These are phyloP conservation scores for Aureobasidium melanogenum DNA, from an alignment of 2,329 filamentous ascomycete species.

Conservation along the genomic window DNA sequence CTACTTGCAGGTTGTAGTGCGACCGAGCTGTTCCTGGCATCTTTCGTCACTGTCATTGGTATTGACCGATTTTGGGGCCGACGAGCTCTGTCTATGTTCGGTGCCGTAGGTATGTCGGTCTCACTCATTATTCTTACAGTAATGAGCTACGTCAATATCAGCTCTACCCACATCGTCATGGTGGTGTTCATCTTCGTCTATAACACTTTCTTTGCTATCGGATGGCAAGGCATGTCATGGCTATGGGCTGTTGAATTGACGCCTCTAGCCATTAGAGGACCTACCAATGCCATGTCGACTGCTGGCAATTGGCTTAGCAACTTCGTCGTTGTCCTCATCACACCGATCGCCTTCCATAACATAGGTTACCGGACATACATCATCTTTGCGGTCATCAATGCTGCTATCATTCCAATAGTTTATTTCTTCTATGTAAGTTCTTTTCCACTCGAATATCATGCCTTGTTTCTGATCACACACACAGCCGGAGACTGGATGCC, in stretches of 20 bases:
- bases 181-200: slow-evolving; percentile 57
- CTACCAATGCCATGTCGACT: slow-evolving; percentile 56
- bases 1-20: slow-evolving; percentile 22
- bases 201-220: slow-evolving; percentile 52
- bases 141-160: slow-evolving; percentile 38
- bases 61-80: slow-evolving; percentile 28
- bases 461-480: not conserved
- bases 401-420: slow-evolving; percentile 9
- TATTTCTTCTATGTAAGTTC: not conserved
- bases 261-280: slow-evolving; percentile 48
- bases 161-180: slow-evolving; percentile 51
- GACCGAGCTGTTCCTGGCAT: slow-evolving; percentile 45
- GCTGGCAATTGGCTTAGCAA: slow-evolving; percentile 53
- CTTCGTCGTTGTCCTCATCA: slow-evolving; percentile 31
- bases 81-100: slow-evolving; percentile 26
- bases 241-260: slow-evolving; percentile 55
- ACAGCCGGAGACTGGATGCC: slow-evolving; percentile 50
- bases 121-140: slow-evolving; percentile 28
- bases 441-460: no score
- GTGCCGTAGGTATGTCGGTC: slow-evolving; percentile 37
- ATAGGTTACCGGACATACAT: slow-evolving; percentile 28
- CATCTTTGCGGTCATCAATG: slow-evolving; percentile 29
- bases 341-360: slow-evolving; percentile 19
- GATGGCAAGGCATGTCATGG: slow-evolving; percentile 55
- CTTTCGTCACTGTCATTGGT: slow-evolving; percentile 39